Evolutionary conservation across 768 basidiomycete genomes (phyloP).

Genomic region (Boletellus sp.): DNA sequence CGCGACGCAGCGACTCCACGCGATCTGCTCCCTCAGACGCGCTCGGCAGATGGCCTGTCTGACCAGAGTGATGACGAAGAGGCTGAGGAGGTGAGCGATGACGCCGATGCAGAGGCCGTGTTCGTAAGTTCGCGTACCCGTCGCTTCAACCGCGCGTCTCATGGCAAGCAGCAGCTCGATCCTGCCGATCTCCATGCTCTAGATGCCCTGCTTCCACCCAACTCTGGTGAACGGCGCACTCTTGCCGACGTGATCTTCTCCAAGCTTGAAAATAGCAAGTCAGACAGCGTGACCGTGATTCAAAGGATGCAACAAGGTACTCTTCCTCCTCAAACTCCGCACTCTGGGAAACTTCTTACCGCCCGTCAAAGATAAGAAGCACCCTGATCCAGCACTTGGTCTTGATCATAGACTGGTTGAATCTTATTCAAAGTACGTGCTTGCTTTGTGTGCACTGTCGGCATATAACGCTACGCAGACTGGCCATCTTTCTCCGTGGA

Average conservation of each 20-base stretch:
- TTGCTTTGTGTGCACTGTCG: background rate
- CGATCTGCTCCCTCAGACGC: constrained; percentile 24
- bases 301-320: constrained; percentile 60
- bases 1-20: constrained; percentile 25
- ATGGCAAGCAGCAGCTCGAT: constrained; percentile 71
- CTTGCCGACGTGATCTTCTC: constrained; percentile 96
- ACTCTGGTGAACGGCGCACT: constrained; percentile 73
- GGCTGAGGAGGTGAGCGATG: constrained; percentile 17
- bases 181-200: constrained; percentile 83
- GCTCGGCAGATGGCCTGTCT: constrained; percentile 47
- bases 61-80: constrained; percentile 50
- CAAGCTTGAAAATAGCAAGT: constrained; percentile 73
- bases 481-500: constrained; percentile 77
- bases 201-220: constrained; percentile 74
- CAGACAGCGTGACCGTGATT: constrained; percentile 50
- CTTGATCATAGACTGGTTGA: constrained; percentile 91
- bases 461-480: constrained; percentile 43
- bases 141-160: constrained; percentile 4
- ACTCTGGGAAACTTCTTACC: constrained; percentile 1
- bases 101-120: constrained; percentile 51
- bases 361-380: constrained; percentile 41
- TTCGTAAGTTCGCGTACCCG: constrained; percentile 42
- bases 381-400: constrained; percentile 79
- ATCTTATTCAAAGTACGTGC: constrained; percentile 82
- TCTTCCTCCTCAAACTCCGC: background rate